These are phyloP conservation scores for Conticribra weissflogii DNA, from an alignment of 108 stramenopile species.

Conservation along the genomic window DNA sequence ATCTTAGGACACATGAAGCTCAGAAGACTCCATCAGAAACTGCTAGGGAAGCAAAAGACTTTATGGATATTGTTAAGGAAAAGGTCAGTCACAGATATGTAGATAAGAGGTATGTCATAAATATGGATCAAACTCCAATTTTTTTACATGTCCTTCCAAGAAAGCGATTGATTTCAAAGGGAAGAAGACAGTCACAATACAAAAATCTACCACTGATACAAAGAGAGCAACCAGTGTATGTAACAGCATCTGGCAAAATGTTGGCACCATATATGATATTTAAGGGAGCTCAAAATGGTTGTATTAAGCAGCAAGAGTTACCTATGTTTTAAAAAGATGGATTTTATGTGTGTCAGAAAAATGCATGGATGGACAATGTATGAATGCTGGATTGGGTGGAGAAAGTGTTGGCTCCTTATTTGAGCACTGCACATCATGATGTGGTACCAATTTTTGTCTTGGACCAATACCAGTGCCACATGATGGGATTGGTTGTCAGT, in stretches of 20 bases:
- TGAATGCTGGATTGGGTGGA: background rate
- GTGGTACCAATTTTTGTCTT: constrained; percentile 18
- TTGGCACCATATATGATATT: background rate
- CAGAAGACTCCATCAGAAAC: background rate
- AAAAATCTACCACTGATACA: background rate
- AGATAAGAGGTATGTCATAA: background rate
- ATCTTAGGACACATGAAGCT: background rate
- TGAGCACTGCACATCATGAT: background rate
- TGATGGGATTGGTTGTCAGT: constrained; percentile 28
- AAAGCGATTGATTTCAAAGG: background rate
- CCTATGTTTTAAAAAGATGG: background rate
- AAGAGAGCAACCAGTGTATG: background rate
- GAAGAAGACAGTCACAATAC: too few species aligned
- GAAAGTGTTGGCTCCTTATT: background rate
- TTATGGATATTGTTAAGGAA: background rate
- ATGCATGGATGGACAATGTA: background rate
- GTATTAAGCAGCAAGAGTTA: background rate
- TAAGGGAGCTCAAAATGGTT: background rate
- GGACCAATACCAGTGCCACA: constrained; percentile 25
- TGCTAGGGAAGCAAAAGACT: background rate
- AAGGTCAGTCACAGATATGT: background rate
- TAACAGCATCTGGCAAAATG: background rate
- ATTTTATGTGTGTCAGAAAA: background rate
- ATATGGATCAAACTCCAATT: constrained; percentile 5
- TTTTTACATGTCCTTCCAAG: background rate